These are phyloP conservation scores for Leccinellum luteum DNA, from an alignment of 768 basidiomycete genomes.

Conservation along the genomic window DNA sequence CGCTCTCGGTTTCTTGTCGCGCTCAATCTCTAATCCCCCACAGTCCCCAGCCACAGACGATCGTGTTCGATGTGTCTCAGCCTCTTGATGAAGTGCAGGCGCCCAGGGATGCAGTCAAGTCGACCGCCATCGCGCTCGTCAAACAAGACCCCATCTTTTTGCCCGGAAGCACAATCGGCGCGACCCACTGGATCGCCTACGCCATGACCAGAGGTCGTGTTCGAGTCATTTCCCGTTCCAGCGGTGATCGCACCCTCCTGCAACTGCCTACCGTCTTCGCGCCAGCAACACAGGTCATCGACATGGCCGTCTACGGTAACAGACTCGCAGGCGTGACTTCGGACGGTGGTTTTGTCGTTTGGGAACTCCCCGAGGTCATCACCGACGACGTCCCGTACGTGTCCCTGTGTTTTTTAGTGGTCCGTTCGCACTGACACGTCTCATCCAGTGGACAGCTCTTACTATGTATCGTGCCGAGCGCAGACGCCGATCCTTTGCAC, in stretches of 20 bases:
- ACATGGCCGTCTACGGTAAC: conserved; percentile 85
- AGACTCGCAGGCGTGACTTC: conserved; percentile 83
- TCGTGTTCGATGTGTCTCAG: conserved; percentile 75
- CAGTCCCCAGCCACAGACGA: conserved; percentile 63
- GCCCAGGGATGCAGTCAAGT: conserved; percentile 72
- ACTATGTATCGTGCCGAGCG: conserved; percentile 64
- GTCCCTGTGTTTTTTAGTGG: background rate
- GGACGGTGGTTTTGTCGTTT: conserved; percentile 86
- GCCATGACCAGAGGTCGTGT: conserved; percentile 92
- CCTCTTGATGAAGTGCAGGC: conserved; percentile 74
- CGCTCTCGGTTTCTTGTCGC: background rate
- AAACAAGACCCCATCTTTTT: conserved; percentile 83
- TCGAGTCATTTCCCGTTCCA: conserved; percentile 84
- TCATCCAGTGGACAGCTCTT: conserved; percentile 57
- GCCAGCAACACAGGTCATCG: conserved; percentile 61
- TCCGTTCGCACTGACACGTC: conserved; percentile 5
- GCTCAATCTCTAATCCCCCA: background rate
- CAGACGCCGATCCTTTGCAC: conserved; percentile 60
- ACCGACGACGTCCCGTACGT: conserved; percentile 86
- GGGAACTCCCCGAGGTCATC: conserved; percentile 81
- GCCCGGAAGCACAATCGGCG: conserved; percentile 84
- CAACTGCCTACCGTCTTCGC: conserved; percentile 68
- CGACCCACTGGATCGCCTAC: conserved; percentile 90
- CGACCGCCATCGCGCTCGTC: conserved; percentile 87
- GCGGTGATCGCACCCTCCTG: conserved; percentile 83